Evolutionary conservation across 1,284 basidiomycete genomes (phyloP).

Genomic region (Cystobasidium sp.): DNA sequence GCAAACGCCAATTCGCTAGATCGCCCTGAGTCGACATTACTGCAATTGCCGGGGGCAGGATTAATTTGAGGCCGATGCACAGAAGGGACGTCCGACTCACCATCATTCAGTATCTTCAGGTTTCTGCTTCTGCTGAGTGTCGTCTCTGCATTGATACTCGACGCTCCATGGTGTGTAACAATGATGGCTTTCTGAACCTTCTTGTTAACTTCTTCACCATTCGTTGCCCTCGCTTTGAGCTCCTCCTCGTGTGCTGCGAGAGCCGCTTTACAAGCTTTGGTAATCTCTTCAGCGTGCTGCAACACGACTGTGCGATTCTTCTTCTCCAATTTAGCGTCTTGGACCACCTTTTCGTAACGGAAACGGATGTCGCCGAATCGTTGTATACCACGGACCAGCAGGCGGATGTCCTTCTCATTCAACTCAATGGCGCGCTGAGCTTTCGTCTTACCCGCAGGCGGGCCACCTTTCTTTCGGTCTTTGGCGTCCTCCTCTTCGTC

Average conservation of each 20-base stretch:
- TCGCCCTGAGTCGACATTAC: conserved; percentile 66
- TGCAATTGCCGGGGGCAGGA: neutral
- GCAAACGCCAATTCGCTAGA: conserved; percentile 79
- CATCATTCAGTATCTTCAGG: conserved; percentile 81
- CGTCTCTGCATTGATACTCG: conserved; percentile 97
- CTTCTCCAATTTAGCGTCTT: conserved; percentile 87
- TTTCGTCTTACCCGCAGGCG: conserved; percentile 65
- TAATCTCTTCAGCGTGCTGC: conserved; percentile 89
- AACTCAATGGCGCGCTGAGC: conserved; percentile 93
- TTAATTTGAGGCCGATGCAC: neutral
- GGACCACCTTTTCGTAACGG: conserved; percentile 90
- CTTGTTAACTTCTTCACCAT: conserved; percentile 70
- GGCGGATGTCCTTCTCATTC: conserved; percentile 94
- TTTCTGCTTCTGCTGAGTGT: conserved; percentile 88
- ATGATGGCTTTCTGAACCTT: conserved; percentile 94
- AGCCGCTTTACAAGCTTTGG: conserved; percentile 80
- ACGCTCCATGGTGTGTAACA: conserved; percentile 84
- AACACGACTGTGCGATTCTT: conserved; percentile 94
- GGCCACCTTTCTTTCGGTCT: conserved; percentile 49
- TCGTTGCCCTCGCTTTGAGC: conserved; percentile 73
- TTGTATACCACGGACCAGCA: conserved; percentile 91
- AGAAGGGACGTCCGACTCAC: conserved; percentile 41
- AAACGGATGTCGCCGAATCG: conserved; percentile 97
- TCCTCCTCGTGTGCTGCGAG: conserved; percentile 82
- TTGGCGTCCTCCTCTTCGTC: conserved; percentile 47